Base-by-base conservation (phyloP, 331 rosid genomes). In the Pyrus hybrid region DNA sequence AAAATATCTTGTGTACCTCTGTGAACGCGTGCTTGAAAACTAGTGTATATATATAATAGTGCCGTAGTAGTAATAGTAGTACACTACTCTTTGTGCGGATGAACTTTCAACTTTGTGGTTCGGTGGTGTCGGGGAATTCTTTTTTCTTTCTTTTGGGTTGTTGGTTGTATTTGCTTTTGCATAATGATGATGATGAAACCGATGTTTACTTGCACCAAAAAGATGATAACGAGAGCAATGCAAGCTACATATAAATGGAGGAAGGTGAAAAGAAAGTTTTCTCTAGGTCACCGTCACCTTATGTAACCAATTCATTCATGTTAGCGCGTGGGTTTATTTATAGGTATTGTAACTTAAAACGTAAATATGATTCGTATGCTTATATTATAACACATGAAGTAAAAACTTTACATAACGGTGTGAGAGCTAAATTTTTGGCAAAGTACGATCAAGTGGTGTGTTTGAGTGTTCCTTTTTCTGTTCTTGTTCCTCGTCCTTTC, bases 81-180 rank as follows among this genome's bases (percentile, higher is more conserved):
- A 14, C 14, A 62, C 65, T 25, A 25, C 4, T 62, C 20, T 25
- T 13, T 26, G 45, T 56, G 33, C 18, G 68, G 57, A 75, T 47
- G 71, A 74, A 70, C 29, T 75, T 70, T 74, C 57, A 57, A 63
- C 56, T 72, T 33, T 72, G 76, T 62, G 67, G 76, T 62, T 74
- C 25, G 54, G 83, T 75, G 77, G 74, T 37, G 72, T 79, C 60
- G 69, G 68, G 76, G 58, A 65, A 79, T 65, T 60, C 68, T 51
- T 63, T 29, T n/a, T 54, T 29, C 8, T 45, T 33, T 62, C 65
- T 71, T 76, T 71, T 22, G 71, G 29, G 49, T 60, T 72, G 41
- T 22, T 72, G 71, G 13, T 49, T 47, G 41, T 29, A 35, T 61
- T 68, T 66, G 20, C 53, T 58, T 72, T 16, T 21, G 4, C 17